phyloP scores from a whole-genome alignment of 2,329 filamentous ascomycete genomes.

The Hypoxylon sp. region DNA sequence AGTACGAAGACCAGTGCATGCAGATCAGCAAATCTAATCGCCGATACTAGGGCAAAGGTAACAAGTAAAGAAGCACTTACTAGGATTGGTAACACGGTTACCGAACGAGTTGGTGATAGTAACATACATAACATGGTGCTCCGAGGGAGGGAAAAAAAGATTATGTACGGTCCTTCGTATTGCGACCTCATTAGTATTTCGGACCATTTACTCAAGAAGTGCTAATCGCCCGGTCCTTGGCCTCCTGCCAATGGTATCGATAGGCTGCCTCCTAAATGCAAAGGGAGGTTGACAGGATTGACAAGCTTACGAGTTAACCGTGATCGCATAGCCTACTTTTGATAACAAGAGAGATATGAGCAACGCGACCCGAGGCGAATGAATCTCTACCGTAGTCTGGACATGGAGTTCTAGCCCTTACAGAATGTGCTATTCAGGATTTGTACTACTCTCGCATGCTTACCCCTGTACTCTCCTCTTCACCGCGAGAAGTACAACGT shows the following conservation, averaged over 20 bases:
- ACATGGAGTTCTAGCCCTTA: conserved; percentile 26
- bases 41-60: conserved; percentile 25
- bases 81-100: conserved; percentile 34
- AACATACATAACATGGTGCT: conserved; percentile 13
- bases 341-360: conserved; percentile 17
- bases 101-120: conserved; percentile 11
- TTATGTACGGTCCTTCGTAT: conserved; percentile 33
- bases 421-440: conserved; percentile 12
- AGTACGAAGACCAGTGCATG: conserved; percentile 23
- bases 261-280: conserved; percentile 7
- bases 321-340: conserved; percentile 13
- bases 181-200: conserved; percentile 32
- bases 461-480: conserved; percentile 23
- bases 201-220: conserved; percentile 35
- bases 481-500: conserved; percentile 27
- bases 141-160: conserved; percentile 6
- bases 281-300: neutral
- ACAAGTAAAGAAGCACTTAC: conserved; percentile 34
- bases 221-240: conserved; percentile 34
- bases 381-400: conserved; percentile 6
- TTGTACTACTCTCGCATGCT: conserved; percentile 27
- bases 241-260: conserved; percentile 26
- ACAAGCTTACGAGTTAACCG: conserved; percentile 16
- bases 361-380: conserved; percentile 13
- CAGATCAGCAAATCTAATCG: conserved; percentile 21